Evolutionary conservation across 257 asterid species (phyloP), one percentile per base, ranked within the genome.

Genomic region (Scutellaria galericulata): DNA sequence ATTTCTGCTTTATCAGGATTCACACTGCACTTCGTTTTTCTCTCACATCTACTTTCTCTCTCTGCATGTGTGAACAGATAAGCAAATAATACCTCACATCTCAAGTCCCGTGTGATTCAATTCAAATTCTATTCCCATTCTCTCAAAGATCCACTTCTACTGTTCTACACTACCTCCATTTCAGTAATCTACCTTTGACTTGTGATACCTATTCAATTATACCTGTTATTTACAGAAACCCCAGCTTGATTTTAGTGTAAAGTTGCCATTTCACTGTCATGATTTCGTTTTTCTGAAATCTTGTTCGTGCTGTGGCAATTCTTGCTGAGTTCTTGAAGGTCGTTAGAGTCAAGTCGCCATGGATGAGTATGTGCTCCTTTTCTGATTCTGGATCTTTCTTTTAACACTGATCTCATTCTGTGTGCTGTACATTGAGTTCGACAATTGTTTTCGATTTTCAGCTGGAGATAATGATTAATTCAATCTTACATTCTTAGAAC

Each of bases 311-410:
- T 41, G 64, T 22, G 27, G 5, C 48, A 7, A 67, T 62, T 71
- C 40, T 56, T 70, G 82, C 76, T 48, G 85, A 59, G 41, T 70
- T 70, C 73, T 53, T 60, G 66, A 58, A 71, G 77, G 62, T 53
- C 74, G 46, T 70, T 20, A 22, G 74, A 22, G 12, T 70, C 74
- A 3, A 79, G 64, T 57, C 68, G 71, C 83, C 42, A 86, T 86
- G 90, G 90, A 86, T 61, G 90, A 83, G 90, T 86, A 79, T 27
- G 90, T 64, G 66, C 68, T 75, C 64, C 20, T 61, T 57, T 37
- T 27, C 27, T 42, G 37, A 27, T 63, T 78, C 45, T 60, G 63
- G 48, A 50, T 77, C 77, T 27, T n/a, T 52, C 39, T 45, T 24
- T 45, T 65, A 68, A 39, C 51, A 20, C n/a, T 12, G 57, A 35